Conservation (phyloP, 2,329 filamentous ascomycete genomes). For the Pyrenophora teres region DNA sequence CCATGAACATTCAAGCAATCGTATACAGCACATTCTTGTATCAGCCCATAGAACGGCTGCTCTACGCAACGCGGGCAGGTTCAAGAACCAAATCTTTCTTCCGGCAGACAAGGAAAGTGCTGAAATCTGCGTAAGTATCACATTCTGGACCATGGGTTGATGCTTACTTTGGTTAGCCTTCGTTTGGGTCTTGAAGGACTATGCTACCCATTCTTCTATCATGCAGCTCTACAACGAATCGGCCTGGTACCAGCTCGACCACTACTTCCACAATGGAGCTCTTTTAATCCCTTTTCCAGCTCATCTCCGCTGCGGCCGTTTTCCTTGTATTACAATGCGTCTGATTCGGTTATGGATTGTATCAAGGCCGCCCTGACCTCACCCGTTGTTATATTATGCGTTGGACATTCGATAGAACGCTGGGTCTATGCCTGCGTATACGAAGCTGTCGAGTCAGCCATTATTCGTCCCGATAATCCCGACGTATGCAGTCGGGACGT, state of each 20-base stretch:
- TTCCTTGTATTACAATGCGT: constrained; percentile 22
- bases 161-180: constrained; percentile 28
- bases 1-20: constrained; percentile 24
- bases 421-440: constrained; percentile 34
- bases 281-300: constrained; percentile 38
- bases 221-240: constrained; percentile 37
- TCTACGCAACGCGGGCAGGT: constrained; percentile 26
- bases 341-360: constrained; percentile 19
- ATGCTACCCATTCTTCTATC: constrained; percentile 42
- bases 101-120: constrained; percentile 26
- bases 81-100: constrained; percentile 26
- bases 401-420: constrained; percentile 32
- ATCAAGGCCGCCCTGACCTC: constrained; percentile 29
- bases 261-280: constrained; percentile 32
- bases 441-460: constrained; percentile 37
- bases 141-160: background rate
- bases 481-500: constrained; percentile 34
- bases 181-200: constrained; percentile 34
- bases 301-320: constrained; percentile 32
- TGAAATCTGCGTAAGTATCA: constrained; percentile 28
- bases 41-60: constrained; percentile 36
- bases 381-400: constrained; percentile 34
- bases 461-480: constrained; percentile 38
- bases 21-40: constrained; percentile 28
- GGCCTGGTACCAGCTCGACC: constrained; percentile 36